Evolutionary conservation across 495 filamentous ascomycete genomes (phyloP).

Genomic region (Daldinia childiae): DNA sequence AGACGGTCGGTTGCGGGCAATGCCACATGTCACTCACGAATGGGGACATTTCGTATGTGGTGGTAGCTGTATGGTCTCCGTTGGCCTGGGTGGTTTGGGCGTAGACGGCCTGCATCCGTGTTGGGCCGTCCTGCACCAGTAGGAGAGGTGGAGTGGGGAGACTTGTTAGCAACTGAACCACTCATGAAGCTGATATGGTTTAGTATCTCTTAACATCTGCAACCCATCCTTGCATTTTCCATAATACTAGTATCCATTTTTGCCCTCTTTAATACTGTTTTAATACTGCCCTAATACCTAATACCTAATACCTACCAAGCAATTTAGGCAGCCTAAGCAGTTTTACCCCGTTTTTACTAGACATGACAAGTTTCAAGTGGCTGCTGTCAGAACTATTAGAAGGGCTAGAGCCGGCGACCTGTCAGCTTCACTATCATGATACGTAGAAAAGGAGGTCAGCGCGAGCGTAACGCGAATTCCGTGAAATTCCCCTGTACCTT

Average conservation of each 20-base stretch:
- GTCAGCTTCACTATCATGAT: conserved; percentile 29
- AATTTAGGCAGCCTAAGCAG: conserved; percentile 5
- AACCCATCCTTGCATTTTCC: conserved; percentile 43
- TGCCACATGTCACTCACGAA: conserved; percentile 46
- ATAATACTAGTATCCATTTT: conserved; percentile 24
- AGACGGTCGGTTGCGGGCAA: conserved; percentile 42
- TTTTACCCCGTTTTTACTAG: conserved; percentile 24
- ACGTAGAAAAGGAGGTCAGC: conserved; percentile 20
- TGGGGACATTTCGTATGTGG: conserved; percentile 44
- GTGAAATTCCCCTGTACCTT: conserved; percentile 12
- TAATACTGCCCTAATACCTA: not conserved
- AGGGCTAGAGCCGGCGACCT: conserved; percentile 9
- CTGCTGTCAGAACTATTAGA: not conserved
- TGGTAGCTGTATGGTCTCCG: conserved; percentile 43
- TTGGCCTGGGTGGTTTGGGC: conserved; percentile 39
- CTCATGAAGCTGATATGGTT: conserved; percentile 25
- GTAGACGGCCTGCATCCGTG: conserved; percentile 36
- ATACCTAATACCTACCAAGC: too few relatives aligned
- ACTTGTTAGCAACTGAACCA: conserved; percentile 29
- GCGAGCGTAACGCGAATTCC: conserved; percentile 26
- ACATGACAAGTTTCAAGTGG: conserved; percentile 26
- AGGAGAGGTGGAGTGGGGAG: conserved; percentile 38
- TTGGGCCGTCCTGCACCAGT: conserved; percentile 41
- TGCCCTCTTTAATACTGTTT: conserved; percentile 18
- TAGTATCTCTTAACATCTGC: conserved; percentile 40